phyloP scores from a whole-genome alignment of 352 stramenopile species.

The Phytophthora hybrid region DNA sequence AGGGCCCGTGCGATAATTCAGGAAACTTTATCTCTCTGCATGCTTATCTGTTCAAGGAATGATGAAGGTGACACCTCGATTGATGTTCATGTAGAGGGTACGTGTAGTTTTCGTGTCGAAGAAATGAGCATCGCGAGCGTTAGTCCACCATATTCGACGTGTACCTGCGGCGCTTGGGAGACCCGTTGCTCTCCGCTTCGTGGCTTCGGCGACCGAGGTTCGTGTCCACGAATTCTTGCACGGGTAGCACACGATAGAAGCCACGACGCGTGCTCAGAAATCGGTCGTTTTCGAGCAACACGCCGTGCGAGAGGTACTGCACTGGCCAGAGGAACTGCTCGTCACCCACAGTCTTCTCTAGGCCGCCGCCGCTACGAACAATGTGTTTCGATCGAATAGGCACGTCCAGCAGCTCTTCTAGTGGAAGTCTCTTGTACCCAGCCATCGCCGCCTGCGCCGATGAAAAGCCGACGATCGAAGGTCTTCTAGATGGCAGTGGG shows the following conservation, averaged over 20 bases:
- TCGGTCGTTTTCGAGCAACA: constrained; percentile 55
- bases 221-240: constrained; percentile 39
- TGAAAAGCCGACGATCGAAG: constrained; percentile 25
- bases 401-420: constrained; percentile 59
- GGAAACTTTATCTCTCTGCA: not conserved
- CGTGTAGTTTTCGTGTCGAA: not conserved
- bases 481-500: not conserved
- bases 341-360: constrained; percentile 31
- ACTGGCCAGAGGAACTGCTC: constrained; percentile 48
- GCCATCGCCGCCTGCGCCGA: constrained; percentile 23
- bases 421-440: constrained; percentile 51
- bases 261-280: constrained; percentile 51
- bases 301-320: constrained; percentile 54
- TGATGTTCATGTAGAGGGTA: constrained; percentile 5
- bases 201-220: not conserved
- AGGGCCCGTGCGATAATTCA: not conserved
- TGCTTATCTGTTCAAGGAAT: constrained; percentile 10
- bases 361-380: constrained; percentile 36
- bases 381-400: constrained; percentile 56
- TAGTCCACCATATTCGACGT: constrained; percentile 15
- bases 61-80: not conserved
- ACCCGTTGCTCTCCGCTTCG: constrained; percentile 34
- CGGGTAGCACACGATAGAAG: constrained; percentile 50
- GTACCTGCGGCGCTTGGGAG: constrained; percentile 46
- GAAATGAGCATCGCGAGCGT: not conserved